Evolutionary conservation across 768 basidiomycete species (phyloP), one percentile per base, ranked within the genome.

Genomic region (Suillus fuscotomentosus): DNA sequence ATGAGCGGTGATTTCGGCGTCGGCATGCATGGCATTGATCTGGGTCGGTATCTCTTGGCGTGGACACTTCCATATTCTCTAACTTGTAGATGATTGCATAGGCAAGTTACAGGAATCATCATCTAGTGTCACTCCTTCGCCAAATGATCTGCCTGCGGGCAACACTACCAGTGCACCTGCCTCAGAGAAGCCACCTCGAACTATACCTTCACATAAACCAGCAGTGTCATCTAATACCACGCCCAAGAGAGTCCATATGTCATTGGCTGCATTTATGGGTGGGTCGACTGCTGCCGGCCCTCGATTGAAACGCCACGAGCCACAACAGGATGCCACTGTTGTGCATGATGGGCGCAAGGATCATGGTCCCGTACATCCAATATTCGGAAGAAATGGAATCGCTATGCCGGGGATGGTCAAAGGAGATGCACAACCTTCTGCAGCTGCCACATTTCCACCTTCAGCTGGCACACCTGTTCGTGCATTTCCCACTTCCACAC

Each of bases 221-320:
- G 24, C 45, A 3, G 45, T 67, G 51, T 56, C 65, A 17, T 61
- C 65, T 6, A 67, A 68, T 22, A 13, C 17, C 54, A 81, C 76
- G 60, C 66, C 81, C 3, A 10, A 27, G 24, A 59, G 11, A 42
- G 79, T 83, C 48, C 79, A 86, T 13, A 86, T 90, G 10, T 94
- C 92, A 3, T 82, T 94, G 34, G 92, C 92, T 0, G 84, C 88
- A 2, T 92, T 94, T 73, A 94, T 94, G 68, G 92, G 92, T 43
- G 91, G 92, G 8, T 84, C 81, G 34, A 59, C 24, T 5, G 91
- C 88, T 15, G 83, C 86, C 50, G 92, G 91, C 27, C 91, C 91
- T 4, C 82, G 88, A 43, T 81, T 94, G 50, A 92, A 84, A 67
- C 85, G 81, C 63, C 91, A 87, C 69, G 86, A 87, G 20, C 87